A percentile compares a stretch with the other conserved stretches of the same genome.
Evolutionary conservation across 2,329 filamentous ascomycete species (phyloP).

Genomic region (Exserohilum rostratum): DNA sequence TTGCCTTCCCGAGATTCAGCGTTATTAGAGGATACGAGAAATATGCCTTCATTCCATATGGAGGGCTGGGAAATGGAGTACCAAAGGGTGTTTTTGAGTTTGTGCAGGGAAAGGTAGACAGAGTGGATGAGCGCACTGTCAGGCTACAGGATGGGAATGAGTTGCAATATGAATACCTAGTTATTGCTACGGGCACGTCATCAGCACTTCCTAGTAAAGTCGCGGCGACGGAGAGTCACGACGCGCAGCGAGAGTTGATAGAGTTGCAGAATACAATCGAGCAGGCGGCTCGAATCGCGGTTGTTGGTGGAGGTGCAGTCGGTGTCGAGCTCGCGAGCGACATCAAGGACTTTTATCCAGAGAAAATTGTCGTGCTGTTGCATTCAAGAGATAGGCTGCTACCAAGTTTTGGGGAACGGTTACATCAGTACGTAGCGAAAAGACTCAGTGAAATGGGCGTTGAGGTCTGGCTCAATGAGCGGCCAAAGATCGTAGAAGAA

Average conservation of each 20-base stretch:
- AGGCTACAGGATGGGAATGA: conserved; percentile 51
- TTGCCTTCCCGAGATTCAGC: conserved; percentile 64
- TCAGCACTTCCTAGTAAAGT: conserved; percentile 58
- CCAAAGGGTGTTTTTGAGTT: neutral
- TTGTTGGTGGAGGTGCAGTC: conserved; percentile 64
- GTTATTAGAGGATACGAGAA: conserved; percentile 58
- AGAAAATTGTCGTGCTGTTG: conserved; percentile 63
- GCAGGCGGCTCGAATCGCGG: conserved; percentile 53
- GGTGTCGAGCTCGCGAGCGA: conserved; percentile 68
- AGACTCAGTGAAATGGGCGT: conserved; percentile 57
- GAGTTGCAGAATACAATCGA: conserved; percentile 58
- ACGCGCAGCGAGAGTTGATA: conserved; percentile 53
- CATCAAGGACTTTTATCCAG: conserved; percentile 61
- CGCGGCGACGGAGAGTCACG: conserved; percentile 50
- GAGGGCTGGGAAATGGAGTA: conserved; percentile 30
- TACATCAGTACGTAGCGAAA: conserved; percentile 50
- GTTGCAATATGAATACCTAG: conserved; percentile 61
- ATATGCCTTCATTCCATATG: conserved; percentile 66
- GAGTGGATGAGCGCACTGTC: conserved; percentile 50
- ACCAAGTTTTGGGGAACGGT: conserved; percentile 56
- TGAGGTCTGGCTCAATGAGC: conserved; percentile 58
- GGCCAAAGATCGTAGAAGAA: conserved; percentile 40
- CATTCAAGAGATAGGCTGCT: conserved; percentile 63
- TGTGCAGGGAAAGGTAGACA: conserved; percentile 4
- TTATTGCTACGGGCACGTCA: conserved; percentile 63